Evolutionary conservation across 1,139 yeast genomes (phyloP), one percentile per base, ranked within the genome.

Genomic region (Magnusiomyces ingens): DNA sequence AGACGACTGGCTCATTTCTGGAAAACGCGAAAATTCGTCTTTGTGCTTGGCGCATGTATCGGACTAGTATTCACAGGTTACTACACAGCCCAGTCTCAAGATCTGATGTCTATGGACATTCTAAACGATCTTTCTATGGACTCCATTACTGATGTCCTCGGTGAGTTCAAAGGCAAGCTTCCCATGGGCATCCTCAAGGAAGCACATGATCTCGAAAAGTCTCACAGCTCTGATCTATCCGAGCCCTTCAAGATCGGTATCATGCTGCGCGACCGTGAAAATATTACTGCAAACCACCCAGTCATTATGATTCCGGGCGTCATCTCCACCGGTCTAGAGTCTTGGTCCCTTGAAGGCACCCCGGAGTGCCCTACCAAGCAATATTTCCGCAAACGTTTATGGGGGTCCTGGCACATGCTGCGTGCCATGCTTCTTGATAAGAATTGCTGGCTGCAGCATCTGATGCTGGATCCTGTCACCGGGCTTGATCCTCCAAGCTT

Each of bases 321-420:
- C 8, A 87, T 89, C 51, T 87, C 96, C 35, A 91, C 98, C 0
- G 97, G 98, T 1, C 76, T 93, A 47, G 99, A 94, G 68, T 84
- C 93, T 48, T 93, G 99, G 99, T 85, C 95, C 0, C 74, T 88
- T 1, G 77, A 75, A 43, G 88, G 86, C 8, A 75, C 82, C 8
- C 78, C 75, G 1, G 95, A 85, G 11, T 93, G 99, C 67, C 95
- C 96, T 1, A 79, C 90, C 41, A 80, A 82, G 55, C 78, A 83
- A 22, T 95, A 91, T 67, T 93, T 91, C 71, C 76, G 99, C 51
- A 91, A 90, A 66, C 75, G 98, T 58, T 69, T 93, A 54, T 93
- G 99, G 99, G 99, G 99, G 0, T 87, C 96, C 1, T 91, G 91
- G 74, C 90, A 87, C 67, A 93, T 93, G 99, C 73, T 93, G 55